phyloP scores from a whole-genome alignment of 1,284 basidiomycete species.

The Cystobasidium sp. region DNA sequence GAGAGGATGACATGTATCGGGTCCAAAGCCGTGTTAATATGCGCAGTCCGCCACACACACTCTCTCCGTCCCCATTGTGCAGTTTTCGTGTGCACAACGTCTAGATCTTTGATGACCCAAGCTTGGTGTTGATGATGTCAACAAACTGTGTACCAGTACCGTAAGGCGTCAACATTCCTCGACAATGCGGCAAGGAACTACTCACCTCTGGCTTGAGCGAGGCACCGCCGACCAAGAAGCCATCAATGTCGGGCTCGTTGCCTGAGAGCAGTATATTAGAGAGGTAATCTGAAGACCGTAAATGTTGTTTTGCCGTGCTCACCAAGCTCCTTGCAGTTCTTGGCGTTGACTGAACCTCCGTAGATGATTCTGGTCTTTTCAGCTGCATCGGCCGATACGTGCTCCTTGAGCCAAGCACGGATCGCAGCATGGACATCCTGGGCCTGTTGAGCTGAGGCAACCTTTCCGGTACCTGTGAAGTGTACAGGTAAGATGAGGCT shows the following conservation, averaged over 20 bases:
- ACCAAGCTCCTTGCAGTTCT: conserved; percentile 86
- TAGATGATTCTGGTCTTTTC: conserved; percentile 81
- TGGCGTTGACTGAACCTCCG: conserved; percentile 87
- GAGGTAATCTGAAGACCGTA: too few species aligned
- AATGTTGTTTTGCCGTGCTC: conserved; percentile 53
- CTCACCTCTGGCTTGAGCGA: conserved; percentile 85
- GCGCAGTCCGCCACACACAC: background rate
- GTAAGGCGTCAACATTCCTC: background rate
- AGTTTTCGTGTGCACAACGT: background rate
- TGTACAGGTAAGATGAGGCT: background rate
- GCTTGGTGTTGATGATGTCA: conserved; percentile 78
- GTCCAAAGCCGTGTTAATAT: background rate
- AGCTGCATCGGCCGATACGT: conserved; percentile 74
- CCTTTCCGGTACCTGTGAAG: conserved; percentile 76
- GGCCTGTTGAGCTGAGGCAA: conserved; percentile 81
- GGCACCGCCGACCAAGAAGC: conserved; percentile 98
- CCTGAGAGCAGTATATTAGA: conserved; percentile 60
- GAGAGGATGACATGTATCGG: background rate
- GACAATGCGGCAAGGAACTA: background rate
- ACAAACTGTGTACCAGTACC: conserved; percentile 63
- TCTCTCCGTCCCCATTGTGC: background rate
- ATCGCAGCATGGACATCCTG: conserved; percentile 89
- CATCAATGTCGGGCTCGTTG: conserved; percentile 82
- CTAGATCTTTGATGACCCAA: conserved; percentile 24
- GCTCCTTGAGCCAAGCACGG: conserved; percentile 72